These are phyloP conservation scores for Panus rudis DNA, from an alignment of 768 basidiomycete genomes.

Conservation along the genomic window DNA sequence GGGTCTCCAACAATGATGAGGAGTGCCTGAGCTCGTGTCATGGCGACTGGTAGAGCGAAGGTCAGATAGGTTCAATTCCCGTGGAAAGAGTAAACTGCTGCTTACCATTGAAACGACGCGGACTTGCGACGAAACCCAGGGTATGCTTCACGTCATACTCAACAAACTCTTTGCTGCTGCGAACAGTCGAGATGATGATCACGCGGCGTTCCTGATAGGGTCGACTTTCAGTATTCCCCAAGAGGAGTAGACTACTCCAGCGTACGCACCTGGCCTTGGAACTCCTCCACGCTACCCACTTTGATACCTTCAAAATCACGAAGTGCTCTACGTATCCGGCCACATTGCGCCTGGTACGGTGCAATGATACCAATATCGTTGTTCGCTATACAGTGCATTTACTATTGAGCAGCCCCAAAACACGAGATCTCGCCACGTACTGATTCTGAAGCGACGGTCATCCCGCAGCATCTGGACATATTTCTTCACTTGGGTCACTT, in stretches of 20 bases:
- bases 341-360: slow-evolving; percentile 56
- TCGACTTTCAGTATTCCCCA: neutral
- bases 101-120: slow-evolving; percentile 40
- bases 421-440: slow-evolving; percentile 24
- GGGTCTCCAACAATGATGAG: slow-evolving; percentile 61
- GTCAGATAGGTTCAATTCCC: neutral
- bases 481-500: slow-evolving; percentile 43
- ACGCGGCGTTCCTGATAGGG: slow-evolving; percentile 29
- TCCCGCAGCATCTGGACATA: slow-evolving; percentile 28
- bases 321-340: slow-evolving; percentile 38
- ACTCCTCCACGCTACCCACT: slow-evolving; percentile 61
- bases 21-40: slow-evolving; percentile 60
- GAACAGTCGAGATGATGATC: slow-evolving; percentile 34
- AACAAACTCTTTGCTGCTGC: slow-evolving; percentile 27
- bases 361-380: slow-evolving; percentile 54
- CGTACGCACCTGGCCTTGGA: slow-evolving; percentile 49
- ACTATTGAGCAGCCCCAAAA: neutral
- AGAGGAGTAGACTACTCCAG: neutral
- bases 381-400: slow-evolving; percentile 28
- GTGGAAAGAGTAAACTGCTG: slow-evolving; percentile 12
- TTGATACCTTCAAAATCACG: slow-evolving; percentile 32
- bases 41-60: slow-evolving; percentile 37
- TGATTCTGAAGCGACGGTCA: slow-evolving; percentile 30
- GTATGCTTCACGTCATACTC: slow-evolving; percentile 21
- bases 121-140: slow-evolving; percentile 22